Conservation (phyloP, 352 stramenopile genomes). For the Phytophthora colocasiae region DNA sequence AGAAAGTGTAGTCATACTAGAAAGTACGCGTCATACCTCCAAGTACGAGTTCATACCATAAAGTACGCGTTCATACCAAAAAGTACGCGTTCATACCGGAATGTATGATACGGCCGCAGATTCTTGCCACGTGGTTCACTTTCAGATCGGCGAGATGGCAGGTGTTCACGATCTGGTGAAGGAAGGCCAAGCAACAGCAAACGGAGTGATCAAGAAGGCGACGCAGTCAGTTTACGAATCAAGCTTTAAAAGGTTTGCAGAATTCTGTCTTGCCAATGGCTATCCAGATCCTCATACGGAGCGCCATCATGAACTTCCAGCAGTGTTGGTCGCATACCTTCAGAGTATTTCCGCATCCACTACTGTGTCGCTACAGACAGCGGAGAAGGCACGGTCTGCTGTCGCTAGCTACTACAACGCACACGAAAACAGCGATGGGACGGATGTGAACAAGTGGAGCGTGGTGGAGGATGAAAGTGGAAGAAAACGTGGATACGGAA, state of each 20-base stretch:
- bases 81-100: too few species aligned
- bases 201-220: conserved; percentile 4
- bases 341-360: conserved; percentile 15
- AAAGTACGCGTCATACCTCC: too few species aligned
- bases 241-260: conserved; percentile 11
- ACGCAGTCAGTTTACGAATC: conserved; percentile 18
- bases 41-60: too few species aligned
- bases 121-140: too few species aligned
- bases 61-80: too few species aligned
- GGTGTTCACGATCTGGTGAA: neutral
- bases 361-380: neutral
- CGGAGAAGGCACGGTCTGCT: too few species aligned
- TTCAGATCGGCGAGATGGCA: neutral
- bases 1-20: too few species aligned
- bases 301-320: conserved; percentile 14
- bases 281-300: conserved; percentile 8
- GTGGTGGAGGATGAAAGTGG: neutral
- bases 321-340: conserved; percentile 5
- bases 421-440: conserved; percentile 12
- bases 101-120: too few species aligned
- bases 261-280: conserved; percentile 1
- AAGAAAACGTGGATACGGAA: conserved; percentile 1
- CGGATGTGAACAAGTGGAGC: conserved; percentile 8
- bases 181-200: neutral
- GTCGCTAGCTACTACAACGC: conserved; percentile 8